Evolutionary conservation across 2,329 filamentous ascomycete species (phyloP).

Genomic region (Aspergillus proliferans): DNA sequence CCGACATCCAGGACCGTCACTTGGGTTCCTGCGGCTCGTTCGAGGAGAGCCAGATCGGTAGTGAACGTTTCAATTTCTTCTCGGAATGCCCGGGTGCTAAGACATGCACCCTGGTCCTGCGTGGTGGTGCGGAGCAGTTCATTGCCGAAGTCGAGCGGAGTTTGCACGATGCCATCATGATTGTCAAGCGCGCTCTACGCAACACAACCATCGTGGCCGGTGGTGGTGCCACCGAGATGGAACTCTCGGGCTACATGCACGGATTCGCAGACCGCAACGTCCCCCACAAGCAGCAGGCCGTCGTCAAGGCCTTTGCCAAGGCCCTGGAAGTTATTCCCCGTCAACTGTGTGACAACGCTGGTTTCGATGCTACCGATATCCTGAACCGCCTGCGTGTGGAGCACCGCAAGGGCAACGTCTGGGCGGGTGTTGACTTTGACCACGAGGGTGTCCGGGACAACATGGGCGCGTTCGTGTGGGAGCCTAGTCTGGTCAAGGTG

Average conservation of each 20-base stretch:
- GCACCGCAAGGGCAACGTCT: constrained; percentile 85
- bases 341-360: constrained; percentile 96
- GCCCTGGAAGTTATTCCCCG: constrained; percentile 93
- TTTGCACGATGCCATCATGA: constrained; percentile 99
- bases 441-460: constrained; percentile 91
- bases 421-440: constrained; percentile 93
- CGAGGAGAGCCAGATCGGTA: constrained; percentile 94
- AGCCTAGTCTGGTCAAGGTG: constrained; percentile 90
- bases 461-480: constrained; percentile 94
- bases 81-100: constrained; percentile 91
- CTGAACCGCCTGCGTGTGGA: constrained; percentile 93
- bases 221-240: constrained; percentile 94
- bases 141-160: constrained; percentile 98
- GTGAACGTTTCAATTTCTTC: constrained; percentile 98
- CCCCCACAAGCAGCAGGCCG: constrained; percentile 88
- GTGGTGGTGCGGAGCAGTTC: constrained; percentile 96
- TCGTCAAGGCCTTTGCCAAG: constrained; percentile 97
- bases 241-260: constrained; percentile 89
- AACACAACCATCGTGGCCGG: constrained; percentile 93
- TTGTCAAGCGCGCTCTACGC: constrained; percentile 95
- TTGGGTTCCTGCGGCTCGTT: constrained; percentile 85
- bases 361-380: constrained; percentile 96
- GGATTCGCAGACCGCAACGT: constrained; percentile 88
- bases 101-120: constrained; percentile 91
- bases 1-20: constrained; percentile 82